Percentiles rank a stretch among this genome's conserved stretches.
These are phyloP conservation scores for Hammondia hammondi DNA, from an alignment of 169 alveolate species.

Conservation along the genomic window DNA sequence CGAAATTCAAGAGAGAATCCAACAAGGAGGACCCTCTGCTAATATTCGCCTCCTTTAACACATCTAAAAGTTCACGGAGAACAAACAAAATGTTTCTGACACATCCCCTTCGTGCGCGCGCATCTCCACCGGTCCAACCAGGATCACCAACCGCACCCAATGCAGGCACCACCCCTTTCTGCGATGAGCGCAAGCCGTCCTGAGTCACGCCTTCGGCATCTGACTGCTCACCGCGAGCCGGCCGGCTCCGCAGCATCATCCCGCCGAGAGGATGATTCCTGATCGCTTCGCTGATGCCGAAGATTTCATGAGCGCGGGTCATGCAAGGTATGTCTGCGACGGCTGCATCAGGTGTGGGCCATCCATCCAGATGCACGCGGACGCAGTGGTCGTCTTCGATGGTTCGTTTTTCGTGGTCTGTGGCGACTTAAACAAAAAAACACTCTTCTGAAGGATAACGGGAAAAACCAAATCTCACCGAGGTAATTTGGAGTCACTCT, in stretches of 20 bases:
- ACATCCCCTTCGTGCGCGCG: background rate
- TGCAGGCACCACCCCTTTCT: background rate
- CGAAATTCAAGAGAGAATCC: constrained; percentile 36
- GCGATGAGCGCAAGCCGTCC: background rate
- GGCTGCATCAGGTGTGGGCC: background rate
- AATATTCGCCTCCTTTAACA: constrained; percentile 10
- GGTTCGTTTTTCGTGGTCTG: too few relatives aligned
- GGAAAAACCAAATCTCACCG: too few relatives aligned
- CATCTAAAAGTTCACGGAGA: background rate
- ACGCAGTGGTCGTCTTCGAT: too few relatives aligned
- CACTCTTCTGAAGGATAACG: too few relatives aligned
- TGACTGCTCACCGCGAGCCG: background rate
- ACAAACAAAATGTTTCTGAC: background rate
- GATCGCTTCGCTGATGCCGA: background rate
- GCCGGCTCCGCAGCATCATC: background rate
- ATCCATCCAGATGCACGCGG: background rate
- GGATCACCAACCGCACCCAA: background rate
- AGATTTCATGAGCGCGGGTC: too few relatives aligned
- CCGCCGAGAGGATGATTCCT: background rate
- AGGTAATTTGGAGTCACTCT: too few relatives aligned
- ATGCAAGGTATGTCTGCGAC: background rate
- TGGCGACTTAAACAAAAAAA: too few relatives aligned
- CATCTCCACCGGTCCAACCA: background rate
- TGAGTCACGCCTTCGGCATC: background rate
- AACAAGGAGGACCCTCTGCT: constrained; percentile 47